Percentiles rank a stretch among this genome's conserved stretches.
Evolutionary conservation across 1,284 basidiomycete species (phyloP).

Genomic region (Kalmanozyma brasiliensis): DNA sequence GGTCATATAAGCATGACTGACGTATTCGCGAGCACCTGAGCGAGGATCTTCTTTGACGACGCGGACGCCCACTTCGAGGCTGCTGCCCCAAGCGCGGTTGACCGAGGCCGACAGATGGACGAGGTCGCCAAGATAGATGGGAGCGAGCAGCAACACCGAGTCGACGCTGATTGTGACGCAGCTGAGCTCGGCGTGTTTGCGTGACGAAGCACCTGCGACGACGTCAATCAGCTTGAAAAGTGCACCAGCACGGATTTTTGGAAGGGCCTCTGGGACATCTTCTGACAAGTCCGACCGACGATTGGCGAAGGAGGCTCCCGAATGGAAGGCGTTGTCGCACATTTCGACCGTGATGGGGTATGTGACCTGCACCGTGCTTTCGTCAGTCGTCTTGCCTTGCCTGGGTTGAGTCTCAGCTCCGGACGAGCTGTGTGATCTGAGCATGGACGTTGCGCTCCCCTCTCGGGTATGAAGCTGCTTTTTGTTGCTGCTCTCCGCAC

Average conservation of each 20-base stretch:
- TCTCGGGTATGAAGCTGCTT: conserved; percentile 4
- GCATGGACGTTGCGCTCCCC: conserved; percentile 5
- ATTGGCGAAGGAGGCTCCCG: conserved; percentile 8
- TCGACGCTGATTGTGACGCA: conserved; percentile 69
- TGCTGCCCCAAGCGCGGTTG: conserved; percentile 68
- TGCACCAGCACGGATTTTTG: conserved; percentile 66
- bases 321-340: conserved; percentile 48
- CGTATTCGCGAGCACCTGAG: conserved; percentile 60
- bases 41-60: conserved; percentile 64
- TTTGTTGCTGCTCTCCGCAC: not conserved
- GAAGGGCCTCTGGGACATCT: conserved; percentile 7
- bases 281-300: conserved; percentile 11
- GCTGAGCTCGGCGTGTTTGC: conserved; percentile 66
- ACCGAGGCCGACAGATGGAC: conserved; percentile 67
- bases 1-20: conserved; percentile 69
- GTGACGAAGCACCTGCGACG: conserved; percentile 68
- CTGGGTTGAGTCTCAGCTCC: not conserved
- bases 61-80: conserved; percentile 68
- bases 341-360: conserved; percentile 53
- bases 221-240: conserved; percentile 69
- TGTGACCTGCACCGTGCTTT: conserved; percentile 52
- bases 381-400: conserved; percentile 42
- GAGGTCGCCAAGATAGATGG: conserved; percentile 54
- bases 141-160: conserved; percentile 62
- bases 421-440: not conserved